Base-by-base conservation (phyloP, 78 protist species). In the Planoprotostelium fungivorum region DNA sequence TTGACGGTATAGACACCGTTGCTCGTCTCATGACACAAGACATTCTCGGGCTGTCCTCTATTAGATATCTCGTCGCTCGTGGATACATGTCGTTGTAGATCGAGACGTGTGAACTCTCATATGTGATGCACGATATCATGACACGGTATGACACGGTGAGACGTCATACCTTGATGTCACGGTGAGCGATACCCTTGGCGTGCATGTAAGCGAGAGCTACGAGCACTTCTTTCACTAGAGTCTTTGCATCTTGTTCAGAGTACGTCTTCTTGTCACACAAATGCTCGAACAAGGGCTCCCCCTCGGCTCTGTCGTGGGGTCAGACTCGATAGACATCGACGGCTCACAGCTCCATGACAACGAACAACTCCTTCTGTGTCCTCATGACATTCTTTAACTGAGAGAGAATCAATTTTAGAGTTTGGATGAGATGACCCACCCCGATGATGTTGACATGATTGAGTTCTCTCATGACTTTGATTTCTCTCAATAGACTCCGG, bases 271-370 rank as follows among this genome's bases (percentile, higher is more conserved):
- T 88, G 29, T 91, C 92, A 29, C 92, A 91, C 83, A 97, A 95
- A 35, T 84, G 63, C 34, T 97, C 97, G 63, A 96, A 97, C 38
- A 97, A 90, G 87, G 95, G 97, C n/a, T 98, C 98, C 25, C 98
- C 98, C 0, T 83, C 37, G 10, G 91, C 94, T 16, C 73, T 51
- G 73, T 51, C 73, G 73, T 51, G 73, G 16, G 31, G 73, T 51
- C 73, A 51, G 5, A 51, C 16, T 51, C 5, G 31, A 51, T 25
- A 51, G 16, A 51, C 16, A 51, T 51, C 73, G 16, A 51, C 5
- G 73, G 16, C 73, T 51, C 73, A 51, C 73, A 51, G 73, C 73
- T 51, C 73, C 73, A 51, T 51, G 73, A 51, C 16, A 5, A 51
- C 16, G 73, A 51, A 51, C 73, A 51, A 51, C 16, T 51, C 73